Evolutionary conservation across 345 rosid genomes (phyloP).

Genomic region (Eucalyptus fibrosa): DNA sequence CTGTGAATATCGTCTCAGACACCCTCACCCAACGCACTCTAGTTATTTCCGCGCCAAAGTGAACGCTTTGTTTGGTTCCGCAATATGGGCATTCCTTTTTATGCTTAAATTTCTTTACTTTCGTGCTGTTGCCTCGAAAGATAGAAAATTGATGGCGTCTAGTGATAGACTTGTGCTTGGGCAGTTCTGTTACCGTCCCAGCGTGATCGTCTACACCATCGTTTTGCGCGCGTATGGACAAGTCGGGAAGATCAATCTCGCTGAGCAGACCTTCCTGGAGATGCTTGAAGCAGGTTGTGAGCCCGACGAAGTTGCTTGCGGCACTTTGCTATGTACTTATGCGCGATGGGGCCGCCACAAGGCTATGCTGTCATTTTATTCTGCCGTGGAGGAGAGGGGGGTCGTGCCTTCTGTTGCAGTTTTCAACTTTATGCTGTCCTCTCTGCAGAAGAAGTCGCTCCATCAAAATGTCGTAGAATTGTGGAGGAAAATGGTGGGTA

Average conservation of each 20-base stretch:
- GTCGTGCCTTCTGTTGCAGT: constrained; percentile 47
- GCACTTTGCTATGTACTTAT: constrained; percentile 85
- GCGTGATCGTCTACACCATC: constrained; percentile 66
- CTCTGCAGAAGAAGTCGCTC: constrained; percentile 78
- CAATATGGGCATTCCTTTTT: neutral
- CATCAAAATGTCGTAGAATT: constrained; percentile 55
- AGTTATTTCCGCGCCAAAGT: neutral
- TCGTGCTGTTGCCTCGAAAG: neutral
- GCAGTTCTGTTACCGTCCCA: constrained; percentile 79
- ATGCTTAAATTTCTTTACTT: neutral
- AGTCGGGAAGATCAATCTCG: constrained; percentile 77
- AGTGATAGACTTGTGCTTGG: constrained; percentile 30
- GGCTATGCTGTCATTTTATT: constrained; percentile 65
- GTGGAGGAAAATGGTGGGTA: constrained; percentile 60
- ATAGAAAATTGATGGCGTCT: constrained; percentile 7
- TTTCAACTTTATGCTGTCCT: constrained; percentile 85
- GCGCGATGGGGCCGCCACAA: constrained; percentile 92
- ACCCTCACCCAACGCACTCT: neutral
- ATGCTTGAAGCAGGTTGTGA: constrained; percentile 89
- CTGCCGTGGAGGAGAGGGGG: constrained; percentile 64
- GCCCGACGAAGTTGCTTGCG: constrained; percentile 90
- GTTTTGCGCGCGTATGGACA: constrained; percentile 56
- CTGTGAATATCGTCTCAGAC: neutral
- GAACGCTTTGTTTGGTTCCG: neutral
- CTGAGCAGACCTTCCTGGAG: constrained; percentile 84